Evolutionary conservation across 192 early-diverging fungal species (phyloP), one percentile per base, ranked within the genome.

Genomic region (Chytriomyces confervae): DNA sequence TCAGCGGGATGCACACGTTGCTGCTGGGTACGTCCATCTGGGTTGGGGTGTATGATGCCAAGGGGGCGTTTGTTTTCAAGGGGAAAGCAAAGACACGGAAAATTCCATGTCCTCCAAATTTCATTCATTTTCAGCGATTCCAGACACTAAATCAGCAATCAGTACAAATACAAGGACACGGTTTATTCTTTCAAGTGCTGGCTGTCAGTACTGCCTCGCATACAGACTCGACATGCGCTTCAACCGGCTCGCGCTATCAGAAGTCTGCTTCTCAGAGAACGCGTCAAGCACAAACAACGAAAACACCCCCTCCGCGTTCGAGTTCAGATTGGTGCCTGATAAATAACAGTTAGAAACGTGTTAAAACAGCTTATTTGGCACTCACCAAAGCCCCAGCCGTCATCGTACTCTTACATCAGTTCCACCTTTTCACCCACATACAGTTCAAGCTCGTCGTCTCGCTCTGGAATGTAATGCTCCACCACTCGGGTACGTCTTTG

Each of bases 211-310:
- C 53, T 57, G 11, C 20, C 20, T 57, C 13, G 53, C 60, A 20
- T 57, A 72, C 10, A 72, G 16, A 9, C 23, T 43, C 48, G 69
- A 72, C 11, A 72, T 44, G 9, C 69, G 69, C 51, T 72, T 48
- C 50, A 57, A 13, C 51, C 29, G 29, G 27, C 61, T 72, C 8
- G 18, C 57, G 4, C 3, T 3, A 10, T 10, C 8, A 9, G 16
- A 43, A 18, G 13, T 51, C 20, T 36, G 18, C 13, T 13, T 18
- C 24, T 43, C 36, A 63, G n/a, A 74, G 9, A 18, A 62, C 3
- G 11, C 20, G 53, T 43, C 50, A 6, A 48, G 2, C 3, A 43
- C 49, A 51, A 27, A 62, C 47, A 76, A 48, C 8, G 72, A 60
- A 43, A 61, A 63, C 9, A 62, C 13, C 4, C 72, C 72, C 48